Percentiles rank a stretch among this genome's conserved stretches.
Evolutionary conservation across 2,329 filamentous ascomycete genomes (phyloP).

Genomic region (Aspergillus pseudotamarii): DNA sequence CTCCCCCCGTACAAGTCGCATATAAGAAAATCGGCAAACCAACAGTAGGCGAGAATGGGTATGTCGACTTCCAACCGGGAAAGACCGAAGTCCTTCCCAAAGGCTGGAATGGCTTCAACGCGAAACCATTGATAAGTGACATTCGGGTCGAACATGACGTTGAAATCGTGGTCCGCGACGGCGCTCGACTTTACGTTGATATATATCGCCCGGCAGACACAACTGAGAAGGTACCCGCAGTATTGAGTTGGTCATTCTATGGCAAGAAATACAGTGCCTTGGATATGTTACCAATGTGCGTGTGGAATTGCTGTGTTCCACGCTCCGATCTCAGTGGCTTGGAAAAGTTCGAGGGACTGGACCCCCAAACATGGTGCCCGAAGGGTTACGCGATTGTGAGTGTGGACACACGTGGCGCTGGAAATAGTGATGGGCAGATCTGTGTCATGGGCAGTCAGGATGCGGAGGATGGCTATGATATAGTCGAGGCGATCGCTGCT

Average conservation of each 20-base stretch:
- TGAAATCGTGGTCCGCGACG: slow-evolving; percentile 48
- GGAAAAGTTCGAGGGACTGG: slow-evolving; percentile 50
- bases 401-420: slow-evolving; percentile 38
- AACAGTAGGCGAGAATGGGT: slow-evolving; percentile 44
- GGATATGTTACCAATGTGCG: slow-evolving; percentile 42
- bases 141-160: slow-evolving; percentile 52
- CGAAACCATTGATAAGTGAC: slow-evolving; percentile 38
- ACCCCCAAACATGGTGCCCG: slow-evolving; percentile 39
- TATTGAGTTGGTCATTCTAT: slow-evolving; percentile 50
- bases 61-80: slow-evolving; percentile 43
- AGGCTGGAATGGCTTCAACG: slow-evolving; percentile 42
- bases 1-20: slow-evolving; percentile 33
- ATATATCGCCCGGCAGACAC: slow-evolving; percentile 46
- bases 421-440: slow-evolving; percentile 40
- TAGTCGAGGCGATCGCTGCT: slow-evolving; percentile 46
- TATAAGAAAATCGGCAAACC: slow-evolving; percentile 29
- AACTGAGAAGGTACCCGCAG: slow-evolving; percentile 43
- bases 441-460: slow-evolving; percentile 47
- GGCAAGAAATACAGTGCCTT: slow-evolving; percentile 50
- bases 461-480: slow-evolving; percentile 51
- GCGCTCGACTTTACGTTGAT: slow-evolving; percentile 47
- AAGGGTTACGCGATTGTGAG: slow-evolving; percentile 40
- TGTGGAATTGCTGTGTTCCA: slow-evolving; percentile 44
- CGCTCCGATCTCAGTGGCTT: slow-evolving; percentile 25
- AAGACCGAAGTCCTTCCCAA: slow-evolving; percentile 42